phyloP scores from a whole-genome alignment of 768 basidiomycete species.

The Ramaria sp. region DNA sequence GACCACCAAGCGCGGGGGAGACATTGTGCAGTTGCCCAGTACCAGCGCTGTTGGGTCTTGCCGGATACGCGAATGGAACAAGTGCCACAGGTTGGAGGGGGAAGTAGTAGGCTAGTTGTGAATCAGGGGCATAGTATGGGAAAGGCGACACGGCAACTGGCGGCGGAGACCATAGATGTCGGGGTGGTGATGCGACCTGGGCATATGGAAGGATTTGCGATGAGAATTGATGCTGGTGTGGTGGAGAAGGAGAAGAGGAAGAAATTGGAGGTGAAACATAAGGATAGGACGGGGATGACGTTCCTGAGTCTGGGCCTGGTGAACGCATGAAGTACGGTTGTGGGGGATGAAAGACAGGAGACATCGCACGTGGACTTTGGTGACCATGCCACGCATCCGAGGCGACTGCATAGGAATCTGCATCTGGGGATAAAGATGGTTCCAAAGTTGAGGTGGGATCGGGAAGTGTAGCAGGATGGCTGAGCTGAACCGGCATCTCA shows the following conservation, averaged over 20 bases:
- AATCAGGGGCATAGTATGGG: conserved; percentile 16
- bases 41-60: conserved; percentile 45
- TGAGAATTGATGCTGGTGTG: not conserved
- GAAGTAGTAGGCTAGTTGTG: conserved; percentile 23
- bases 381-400: not conserved
- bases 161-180: conserved; percentile 26
- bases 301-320: not conserved
- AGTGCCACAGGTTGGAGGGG: conserved; percentile 21
- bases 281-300: not conserved
- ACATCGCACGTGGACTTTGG: not conserved
- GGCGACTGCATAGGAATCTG: not conserved
- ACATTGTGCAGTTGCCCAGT: conserved; percentile 20
- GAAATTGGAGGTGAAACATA: conserved; percentile 4
- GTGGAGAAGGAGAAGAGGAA: not conserved
- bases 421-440: conserved; percentile 12
- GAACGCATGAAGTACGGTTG: not conserved
- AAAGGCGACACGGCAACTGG: conserved; percentile 23
- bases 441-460: conserved; percentile 17
- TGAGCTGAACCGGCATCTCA: conserved; percentile 50
- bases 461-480: conserved; percentile 54
- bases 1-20: not conserved
- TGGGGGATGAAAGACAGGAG: not conserved
- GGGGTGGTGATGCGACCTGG: conserved; percentile 12
- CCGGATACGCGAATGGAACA: conserved; percentile 18
- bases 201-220: conserved; percentile 20